These are phyloP conservation scores for Vitis rotundifolia DNA, from an alignment of 164 flowering plant species.

Conservation along the genomic window DNA sequence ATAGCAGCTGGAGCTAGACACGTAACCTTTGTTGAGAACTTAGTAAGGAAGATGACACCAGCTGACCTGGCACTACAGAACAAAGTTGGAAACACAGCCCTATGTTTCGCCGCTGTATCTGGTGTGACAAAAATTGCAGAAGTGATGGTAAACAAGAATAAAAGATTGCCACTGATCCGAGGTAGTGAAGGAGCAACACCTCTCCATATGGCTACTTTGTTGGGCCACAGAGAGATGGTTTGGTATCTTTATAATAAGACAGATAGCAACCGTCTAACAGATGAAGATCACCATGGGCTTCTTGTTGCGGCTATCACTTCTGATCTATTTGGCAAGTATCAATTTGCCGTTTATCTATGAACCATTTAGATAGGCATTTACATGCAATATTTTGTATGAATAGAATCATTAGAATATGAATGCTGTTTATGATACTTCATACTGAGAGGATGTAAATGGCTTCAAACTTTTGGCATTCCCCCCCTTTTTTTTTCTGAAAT, in stretches of 20 bases:
- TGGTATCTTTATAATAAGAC: conserved; percentile 28
- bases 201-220: conserved; percentile 28
- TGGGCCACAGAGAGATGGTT: conserved; percentile 35
- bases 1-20: conserved; percentile 33
- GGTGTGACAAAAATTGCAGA: conserved; percentile 27
- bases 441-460: too few relatives aligned
- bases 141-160: conserved; percentile 27
- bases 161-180: conserved; percentile 13
- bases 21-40: conserved; percentile 19
- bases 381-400: too few relatives aligned
- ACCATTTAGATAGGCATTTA: too few relatives aligned
- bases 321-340: conserved; percentile 23
- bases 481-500: too few relatives aligned
- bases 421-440: too few relatives aligned
- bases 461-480: too few relatives aligned
- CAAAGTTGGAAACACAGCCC: conserved; percentile 28
- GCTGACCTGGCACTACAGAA: conserved; percentile 22
- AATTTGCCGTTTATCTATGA: too few relatives aligned
- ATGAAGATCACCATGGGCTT: conserved; percentile 11
- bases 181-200: conserved; percentile 24
- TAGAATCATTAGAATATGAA: too few relatives aligned
- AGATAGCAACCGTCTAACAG: neutral
- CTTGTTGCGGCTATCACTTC: conserved; percentile 20
- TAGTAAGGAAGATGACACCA: conserved; percentile 15
- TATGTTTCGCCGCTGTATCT: conserved; percentile 34